These are phyloP conservation scores for Domatiomyces globalis DNA, from an alignment of 2,329 filamentous ascomycete genomes.

Conservation along the genomic window DNA sequence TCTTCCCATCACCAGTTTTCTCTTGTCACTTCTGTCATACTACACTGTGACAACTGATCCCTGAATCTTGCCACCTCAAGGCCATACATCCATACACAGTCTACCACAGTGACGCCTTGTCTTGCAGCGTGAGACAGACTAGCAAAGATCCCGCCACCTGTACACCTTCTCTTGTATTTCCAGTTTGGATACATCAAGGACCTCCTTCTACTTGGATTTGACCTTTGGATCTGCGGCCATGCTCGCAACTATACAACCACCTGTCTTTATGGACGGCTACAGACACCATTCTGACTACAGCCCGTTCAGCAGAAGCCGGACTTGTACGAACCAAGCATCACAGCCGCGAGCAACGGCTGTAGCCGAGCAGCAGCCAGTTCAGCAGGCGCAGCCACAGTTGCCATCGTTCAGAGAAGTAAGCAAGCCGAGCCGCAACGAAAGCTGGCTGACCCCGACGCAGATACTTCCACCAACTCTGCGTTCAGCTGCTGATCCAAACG, in stretches of 20 bases:
- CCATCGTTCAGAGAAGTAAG: conserved; percentile 12
- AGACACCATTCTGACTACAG: neutral
- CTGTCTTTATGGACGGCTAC: neutral
- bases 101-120: neutral
- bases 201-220: conserved; percentile 19
- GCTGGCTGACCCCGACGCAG: neutral
- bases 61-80: neutral
- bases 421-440: neutral
- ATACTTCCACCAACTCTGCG: conserved; percentile 7
- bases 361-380: conserved; percentile 5
- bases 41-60: neutral
- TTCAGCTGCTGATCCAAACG: neutral
- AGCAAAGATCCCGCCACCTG: neutral
- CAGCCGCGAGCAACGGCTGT: conserved; percentile 2
- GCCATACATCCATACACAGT: neutral
- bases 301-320: neutral
- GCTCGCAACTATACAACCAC: neutral
- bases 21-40: conserved; percentile 1
- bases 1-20: neutral
- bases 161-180: neutral
- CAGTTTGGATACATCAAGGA: conserved; percentile 21
- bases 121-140: conserved; percentile 1
- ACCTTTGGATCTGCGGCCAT: conserved; percentile 19
- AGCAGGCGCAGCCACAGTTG: conserved; percentile 8
- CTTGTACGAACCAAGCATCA: conserved; percentile 2